Conservation (phyloP, 1,284 basidiomycete genomes). For the Ustilago shanxiensis region DNA sequence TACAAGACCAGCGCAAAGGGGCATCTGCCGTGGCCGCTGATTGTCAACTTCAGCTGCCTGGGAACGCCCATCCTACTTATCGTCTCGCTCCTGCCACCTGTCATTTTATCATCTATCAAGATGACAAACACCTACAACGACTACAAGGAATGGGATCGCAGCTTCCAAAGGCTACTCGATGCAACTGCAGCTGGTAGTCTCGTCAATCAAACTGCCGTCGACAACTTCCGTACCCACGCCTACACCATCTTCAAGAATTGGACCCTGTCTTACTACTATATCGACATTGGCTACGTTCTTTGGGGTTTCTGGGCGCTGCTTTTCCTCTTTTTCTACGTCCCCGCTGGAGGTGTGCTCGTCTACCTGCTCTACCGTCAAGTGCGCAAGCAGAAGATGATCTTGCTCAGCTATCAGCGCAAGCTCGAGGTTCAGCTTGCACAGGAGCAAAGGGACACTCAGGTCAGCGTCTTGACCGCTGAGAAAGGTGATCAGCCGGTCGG, state of each 20-base stretch:
- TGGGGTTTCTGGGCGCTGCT: slow-evolving; percentile 57
- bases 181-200: neutral
- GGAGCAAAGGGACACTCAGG: slow-evolving; percentile 23
- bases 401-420: slow-evolving; percentile 44
- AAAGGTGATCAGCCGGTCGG: neutral
- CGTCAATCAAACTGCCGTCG: slow-evolving; percentile 15
- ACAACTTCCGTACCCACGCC: slow-evolving; percentile 22
- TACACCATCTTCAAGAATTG: slow-evolving; percentile 35
- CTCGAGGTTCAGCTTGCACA: slow-evolving; percentile 30
- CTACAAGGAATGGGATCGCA: slow-evolving; percentile 29
- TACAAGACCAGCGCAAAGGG: slow-evolving; percentile 34
- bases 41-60: slow-evolving; percentile 56
- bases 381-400: slow-evolving; percentile 26
- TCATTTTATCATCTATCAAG: slow-evolving; percentile 26
- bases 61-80: slow-evolving; percentile 53
- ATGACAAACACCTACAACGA: slow-evolving; percentile 18
- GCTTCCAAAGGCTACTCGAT: slow-evolving; percentile 13
- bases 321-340: slow-evolving; percentile 59
- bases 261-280: slow-evolving; percentile 43
- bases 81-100: slow-evolving; percentile 35
- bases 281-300: slow-evolving; percentile 44
- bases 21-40: slow-evolving; percentile 42
- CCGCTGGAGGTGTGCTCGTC: slow-evolving; percentile 56
- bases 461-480: slow-evolving; percentile 21
- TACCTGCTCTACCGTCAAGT: slow-evolving; percentile 49